Base-by-base conservation (phyloP, 805 yeast species). In the Kodamaea sagamina region DNA sequence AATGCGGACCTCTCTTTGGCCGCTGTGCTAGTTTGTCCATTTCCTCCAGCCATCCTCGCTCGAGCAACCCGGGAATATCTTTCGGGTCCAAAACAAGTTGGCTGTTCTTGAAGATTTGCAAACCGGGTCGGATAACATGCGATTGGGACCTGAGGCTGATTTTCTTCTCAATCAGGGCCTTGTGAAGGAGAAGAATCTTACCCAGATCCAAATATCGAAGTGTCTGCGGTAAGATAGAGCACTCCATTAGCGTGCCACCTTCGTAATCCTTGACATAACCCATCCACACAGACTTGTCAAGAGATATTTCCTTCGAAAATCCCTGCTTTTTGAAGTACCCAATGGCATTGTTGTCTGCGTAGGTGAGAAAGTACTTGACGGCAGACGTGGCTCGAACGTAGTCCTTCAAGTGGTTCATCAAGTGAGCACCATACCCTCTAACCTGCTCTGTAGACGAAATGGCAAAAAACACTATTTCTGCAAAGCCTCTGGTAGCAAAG, bases 301-400 rank as follows among this genome's bases (percentile, higher is more conserved):
- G 74, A 5, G 96, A 77, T 28, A 93, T 86, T 47, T 92, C 97
- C 62, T 93, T 93, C 12, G 97, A 90, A 65, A 93, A 93, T 0
- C 99, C 99, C 66, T 93, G 99, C 59, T 93, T 93, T 58, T 92
- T 92, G 75, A 93, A 93, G 64, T 92, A 93, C 2, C 99, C 99
- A 64, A 93, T 92, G 44, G 99, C 99, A 63, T 93, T 93, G 65
- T 93, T 93, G 72, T 93, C 99, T 3, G 99, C 99, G 68, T 93
- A 92, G 0, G 98, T 92, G 49, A 92, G 65, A 59, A 92, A 92
- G 62, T 92, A 84, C 65, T 81, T 82, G 44, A 92, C 84, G 18
- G 84, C 86, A 6, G 95, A 80, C 0, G 97, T 89, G 15, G 89
- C 84, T 52, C 89, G 75, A 31, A 93, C 97, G 63, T 92, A 93